Percentiles rank a stretch among this genome's conserved stretches.
Evolutionary conservation across 129 eudicot genomes (phyloP).

Genomic region (Kitagawia praeruptora): DNA sequence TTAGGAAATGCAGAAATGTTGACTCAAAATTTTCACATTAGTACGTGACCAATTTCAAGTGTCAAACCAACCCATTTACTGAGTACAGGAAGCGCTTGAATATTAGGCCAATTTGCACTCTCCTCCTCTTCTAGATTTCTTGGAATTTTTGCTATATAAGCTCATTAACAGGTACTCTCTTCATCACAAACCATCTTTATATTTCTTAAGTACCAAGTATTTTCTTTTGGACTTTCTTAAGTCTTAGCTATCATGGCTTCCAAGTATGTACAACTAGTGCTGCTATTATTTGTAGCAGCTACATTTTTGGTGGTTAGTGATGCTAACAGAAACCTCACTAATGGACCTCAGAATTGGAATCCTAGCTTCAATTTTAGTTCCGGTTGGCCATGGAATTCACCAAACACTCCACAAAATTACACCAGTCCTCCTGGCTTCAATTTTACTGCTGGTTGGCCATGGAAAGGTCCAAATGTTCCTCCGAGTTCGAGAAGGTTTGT

Average conservation of each 20-base stretch:
- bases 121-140: no score
- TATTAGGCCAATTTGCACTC: not conserved
- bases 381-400: not conserved
- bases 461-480: slow-evolving; percentile 10
- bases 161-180: no score
- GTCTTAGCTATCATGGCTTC: no score
- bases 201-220: no score
- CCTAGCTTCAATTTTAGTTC: not conserved
- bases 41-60: not conserved
- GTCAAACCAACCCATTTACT: not conserved
- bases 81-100: not conserved
- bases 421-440: not conserved
- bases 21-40: no score
- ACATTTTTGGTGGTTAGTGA: no score
- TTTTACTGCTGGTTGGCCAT: slow-evolving; percentile 19
- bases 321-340: no score
- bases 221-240: no score
- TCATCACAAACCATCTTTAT: no score
- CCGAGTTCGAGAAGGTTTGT: slow-evolving; percentile 18
- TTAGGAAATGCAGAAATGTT: no score
- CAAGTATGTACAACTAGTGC: no score
- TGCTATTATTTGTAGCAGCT: no score
- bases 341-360: not conserved
- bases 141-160: not conserved
- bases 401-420: not conserved